A percentile compares a stretch with the other conserved stretches of the same genome.
Evolutionary conservation across 2,329 filamentous ascomycete species (phyloP).

Genomic region (Colletotrichum sp.): DNA sequence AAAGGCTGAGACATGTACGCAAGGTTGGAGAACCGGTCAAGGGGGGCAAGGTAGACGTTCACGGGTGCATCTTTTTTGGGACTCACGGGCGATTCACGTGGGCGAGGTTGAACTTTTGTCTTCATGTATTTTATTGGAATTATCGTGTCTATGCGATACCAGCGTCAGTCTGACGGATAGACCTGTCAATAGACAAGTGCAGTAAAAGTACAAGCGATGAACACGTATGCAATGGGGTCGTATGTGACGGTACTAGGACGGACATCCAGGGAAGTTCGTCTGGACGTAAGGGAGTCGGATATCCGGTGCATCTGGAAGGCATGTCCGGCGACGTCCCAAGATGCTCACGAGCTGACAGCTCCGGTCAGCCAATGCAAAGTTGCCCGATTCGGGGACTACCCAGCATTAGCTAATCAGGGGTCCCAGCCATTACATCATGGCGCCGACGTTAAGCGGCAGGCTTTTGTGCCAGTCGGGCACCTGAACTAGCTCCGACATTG

Average conservation of each 20-base stretch:
- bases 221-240: not conserved
- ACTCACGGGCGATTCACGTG: not conserved
- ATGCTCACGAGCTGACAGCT: not conserved
- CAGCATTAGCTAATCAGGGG: not conserved
- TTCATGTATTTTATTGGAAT: slow-evolving; percentile 18
- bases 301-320: not conserved
- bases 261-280: not conserved
- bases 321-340: not conserved
- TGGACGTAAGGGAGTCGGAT: not conserved
- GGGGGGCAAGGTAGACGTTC: not conserved
- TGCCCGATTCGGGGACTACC: not conserved
- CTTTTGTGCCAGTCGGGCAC: not conserved
- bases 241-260: not conserved
- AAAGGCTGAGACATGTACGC: not conserved
- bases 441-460: not conserved
- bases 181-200: slow-evolving; percentile 19
- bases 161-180: slow-evolving; percentile 10
- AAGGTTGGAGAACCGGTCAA: not conserved
- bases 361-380: not conserved
- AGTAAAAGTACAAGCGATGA: not conserved
- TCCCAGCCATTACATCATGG: slow-evolving; percentile 14
- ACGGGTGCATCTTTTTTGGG: not conserved
- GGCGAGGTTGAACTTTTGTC: not conserved
- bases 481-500: not conserved
- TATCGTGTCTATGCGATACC: slow-evolving; percentile 19